A percentile compares a stretch with the other conserved stretches of the same genome.
Evolutionary conservation across 2,329 filamentous ascomycete species (phyloP).

Genomic region (Neofusicoccum sp.): DNA sequence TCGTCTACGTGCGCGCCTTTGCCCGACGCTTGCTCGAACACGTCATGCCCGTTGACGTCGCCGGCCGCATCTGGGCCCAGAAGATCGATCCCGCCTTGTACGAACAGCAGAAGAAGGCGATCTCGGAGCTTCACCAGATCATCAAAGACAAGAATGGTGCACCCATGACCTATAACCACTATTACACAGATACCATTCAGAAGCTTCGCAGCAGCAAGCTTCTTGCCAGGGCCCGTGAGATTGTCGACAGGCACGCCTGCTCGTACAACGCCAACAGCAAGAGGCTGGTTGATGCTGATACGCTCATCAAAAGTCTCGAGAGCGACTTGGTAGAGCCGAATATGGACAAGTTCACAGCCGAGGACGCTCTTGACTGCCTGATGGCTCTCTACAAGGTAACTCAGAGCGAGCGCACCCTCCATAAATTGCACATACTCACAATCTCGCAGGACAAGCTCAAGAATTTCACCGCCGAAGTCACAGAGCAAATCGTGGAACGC

Average conservation of each 20-base stretch:
- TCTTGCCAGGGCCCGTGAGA: conserved; percentile 29
- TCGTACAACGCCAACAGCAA: neutral
- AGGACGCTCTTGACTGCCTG: conserved; percentile 41
- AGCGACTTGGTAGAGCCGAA: conserved; percentile 27
- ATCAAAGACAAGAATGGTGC: conserved; percentile 51
- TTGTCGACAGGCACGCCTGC: neutral
- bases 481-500: conserved; percentile 44
- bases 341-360: conserved; percentile 37
- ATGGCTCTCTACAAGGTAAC: conserved; percentile 42
- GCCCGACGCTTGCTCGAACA: conserved; percentile 38
- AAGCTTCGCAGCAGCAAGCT: conserved; percentile 34
- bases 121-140: conserved; percentile 48
- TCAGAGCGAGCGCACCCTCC: neutral
- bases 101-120: conserved; percentile 38
- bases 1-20: conserved; percentile 35
- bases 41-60: conserved; percentile 46
- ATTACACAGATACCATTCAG: conserved; percentile 40
- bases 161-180: conserved; percentile 58
- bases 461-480: conserved; percentile 39
- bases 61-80: conserved; percentile 38
- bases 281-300: neutral
- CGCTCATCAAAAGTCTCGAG: conserved; percentile 15
- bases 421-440: neutral
- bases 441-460: conserved; percentile 35
- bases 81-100: conserved; percentile 49